phyloP scores from a whole-genome alignment of 805 yeast species.

The Pichia manshurica region DNA sequence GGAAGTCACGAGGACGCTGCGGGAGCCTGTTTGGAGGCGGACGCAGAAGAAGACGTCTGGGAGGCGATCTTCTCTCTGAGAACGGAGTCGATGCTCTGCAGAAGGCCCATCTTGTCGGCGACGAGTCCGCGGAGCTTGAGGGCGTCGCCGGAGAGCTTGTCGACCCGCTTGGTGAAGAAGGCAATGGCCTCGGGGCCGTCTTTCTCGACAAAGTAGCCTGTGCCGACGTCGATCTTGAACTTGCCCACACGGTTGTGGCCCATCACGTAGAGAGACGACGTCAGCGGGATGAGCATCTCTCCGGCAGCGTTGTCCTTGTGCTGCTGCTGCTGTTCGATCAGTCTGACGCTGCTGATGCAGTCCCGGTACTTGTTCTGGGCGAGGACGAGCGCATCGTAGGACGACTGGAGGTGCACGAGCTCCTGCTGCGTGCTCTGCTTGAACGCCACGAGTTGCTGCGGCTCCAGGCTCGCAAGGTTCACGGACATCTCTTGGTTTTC shows the following conservation, averaged over 20 bases:
- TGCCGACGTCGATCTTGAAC: conserved; percentile 90
- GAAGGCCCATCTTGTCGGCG: conserved; percentile 61
- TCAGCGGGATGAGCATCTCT: conserved; percentile 71
- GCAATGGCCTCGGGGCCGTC: conserved; percentile 54
- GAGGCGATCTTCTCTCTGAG: conserved; percentile 44
- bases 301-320: conserved; percentile 34
- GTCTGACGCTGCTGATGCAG: conserved; percentile 65
- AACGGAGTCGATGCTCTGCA: conserved; percentile 56
- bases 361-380: conserved; percentile 81
- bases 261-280: conserved; percentile 84
- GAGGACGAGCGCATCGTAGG: conserved; percentile 73
- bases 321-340: conserved; percentile 36
- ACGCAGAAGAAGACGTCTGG: too few species aligned
- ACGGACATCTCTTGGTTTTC: conserved; percentile 8
- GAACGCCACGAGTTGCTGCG: conserved; percentile 80
- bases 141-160: conserved; percentile 66
- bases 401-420: conserved; percentile 76
- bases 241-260: conserved; percentile 63
- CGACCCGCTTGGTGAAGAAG: conserved; percentile 70
- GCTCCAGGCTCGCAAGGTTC: conserved; percentile 59
- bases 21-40: too few species aligned
- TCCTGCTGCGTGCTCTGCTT: conserved; percentile 82
- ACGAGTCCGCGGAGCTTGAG: conserved; percentile 69
- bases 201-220: conserved; percentile 92
- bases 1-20: too few species aligned